Evolutionary conservation across 345 rosid species (phyloP).

Genomic region (Schrenkiella parvula): DNA sequence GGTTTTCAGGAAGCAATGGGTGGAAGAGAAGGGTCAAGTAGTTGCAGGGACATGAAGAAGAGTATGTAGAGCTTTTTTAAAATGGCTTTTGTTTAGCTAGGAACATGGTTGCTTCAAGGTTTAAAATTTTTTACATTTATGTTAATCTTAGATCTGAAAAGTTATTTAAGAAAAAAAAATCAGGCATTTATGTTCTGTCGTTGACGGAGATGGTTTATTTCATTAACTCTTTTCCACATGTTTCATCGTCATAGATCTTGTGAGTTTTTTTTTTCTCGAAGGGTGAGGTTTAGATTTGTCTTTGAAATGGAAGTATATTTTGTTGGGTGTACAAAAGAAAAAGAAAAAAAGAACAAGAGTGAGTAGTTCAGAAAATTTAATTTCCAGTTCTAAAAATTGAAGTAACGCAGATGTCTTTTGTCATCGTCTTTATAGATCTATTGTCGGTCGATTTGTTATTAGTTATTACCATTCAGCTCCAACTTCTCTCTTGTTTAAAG

Average conservation of each 20-base stretch:
- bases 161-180: neutral
- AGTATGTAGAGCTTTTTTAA: slow-evolving; percentile 37
- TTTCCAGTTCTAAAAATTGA: neutral
- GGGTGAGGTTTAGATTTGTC: slow-evolving; percentile 15
- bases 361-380: slow-evolving; percentile 25
- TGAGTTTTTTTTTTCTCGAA: neutral
- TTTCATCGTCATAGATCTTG: slow-evolving; percentile 4
- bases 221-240: slow-evolving; percentile 10
- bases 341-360: neutral
- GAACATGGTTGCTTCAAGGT: slow-evolving; percentile 21
- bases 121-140: neutral
- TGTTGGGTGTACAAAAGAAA: neutral
- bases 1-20: slow-evolving; percentile 23
- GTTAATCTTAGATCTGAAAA: slow-evolving; percentile 27
- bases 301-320: neutral
- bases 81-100: neutral
- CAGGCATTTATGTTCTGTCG: slow-evolving; percentile 12
- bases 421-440: slow-evolving; percentile 1
- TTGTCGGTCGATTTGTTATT: neutral
- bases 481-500: slow-evolving; percentile 5
- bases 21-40: slow-evolving; percentile 55
- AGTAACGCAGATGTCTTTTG: slow-evolving; percentile 17
- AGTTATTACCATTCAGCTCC: neutral
- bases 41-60: slow-evolving; percentile 62
- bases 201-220: slow-evolving; percentile 18